Evolutionary conservation across 495 filamentous ascomycete species (phyloP).

Genomic region (Endocarpon pusillum): DNA sequence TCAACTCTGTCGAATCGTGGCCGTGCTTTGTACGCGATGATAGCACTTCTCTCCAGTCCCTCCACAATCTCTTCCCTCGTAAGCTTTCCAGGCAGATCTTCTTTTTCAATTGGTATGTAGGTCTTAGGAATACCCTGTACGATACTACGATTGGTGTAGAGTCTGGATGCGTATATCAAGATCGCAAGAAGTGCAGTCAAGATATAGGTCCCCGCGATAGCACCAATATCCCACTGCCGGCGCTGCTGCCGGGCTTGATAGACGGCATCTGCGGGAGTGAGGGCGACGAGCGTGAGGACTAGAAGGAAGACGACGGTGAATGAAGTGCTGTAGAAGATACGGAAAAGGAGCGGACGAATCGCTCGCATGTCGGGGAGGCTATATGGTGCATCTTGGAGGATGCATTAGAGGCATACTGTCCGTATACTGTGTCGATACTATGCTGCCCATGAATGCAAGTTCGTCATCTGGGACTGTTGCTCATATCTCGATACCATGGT

Average conservation of each 20-base stretch:
- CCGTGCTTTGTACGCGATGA: slow-evolving; percentile 57
- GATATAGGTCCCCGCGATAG: slow-evolving; percentile 63
- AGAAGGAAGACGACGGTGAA: slow-evolving; percentile 65
- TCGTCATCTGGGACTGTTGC: too few species aligned
- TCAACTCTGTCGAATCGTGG: slow-evolving; percentile 15
- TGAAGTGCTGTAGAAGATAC: slow-evolving; percentile 63
- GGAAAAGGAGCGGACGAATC: slow-evolving; percentile 31
- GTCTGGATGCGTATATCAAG: slow-evolving; percentile 67
- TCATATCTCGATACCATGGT: too few species aligned
- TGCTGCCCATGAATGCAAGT: too few species aligned
- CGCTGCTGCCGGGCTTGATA: slow-evolving; percentile 49
- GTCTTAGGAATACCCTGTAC: slow-evolving; percentile 68
- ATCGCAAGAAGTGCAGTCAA: slow-evolving; percentile 52
- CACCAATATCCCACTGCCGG: slow-evolving; percentile 66
- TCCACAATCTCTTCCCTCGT: slow-evolving; percentile 59
- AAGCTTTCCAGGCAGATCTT: slow-evolving; percentile 45
- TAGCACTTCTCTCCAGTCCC: slow-evolving; percentile 53
- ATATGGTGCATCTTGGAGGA: neutral
- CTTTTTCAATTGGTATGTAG: slow-evolving; percentile 68
- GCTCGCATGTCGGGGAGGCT: too few species aligned
- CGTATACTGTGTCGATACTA: too few species aligned
- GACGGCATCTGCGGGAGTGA: slow-evolving; percentile 73
- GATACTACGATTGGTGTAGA: slow-evolving; percentile 71
- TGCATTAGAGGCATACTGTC: too few species aligned
- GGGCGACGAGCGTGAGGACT: slow-evolving; percentile 51